Conservation (phyloP, 805 yeast genomes). For the Kluyveromyces lactis region DNA sequence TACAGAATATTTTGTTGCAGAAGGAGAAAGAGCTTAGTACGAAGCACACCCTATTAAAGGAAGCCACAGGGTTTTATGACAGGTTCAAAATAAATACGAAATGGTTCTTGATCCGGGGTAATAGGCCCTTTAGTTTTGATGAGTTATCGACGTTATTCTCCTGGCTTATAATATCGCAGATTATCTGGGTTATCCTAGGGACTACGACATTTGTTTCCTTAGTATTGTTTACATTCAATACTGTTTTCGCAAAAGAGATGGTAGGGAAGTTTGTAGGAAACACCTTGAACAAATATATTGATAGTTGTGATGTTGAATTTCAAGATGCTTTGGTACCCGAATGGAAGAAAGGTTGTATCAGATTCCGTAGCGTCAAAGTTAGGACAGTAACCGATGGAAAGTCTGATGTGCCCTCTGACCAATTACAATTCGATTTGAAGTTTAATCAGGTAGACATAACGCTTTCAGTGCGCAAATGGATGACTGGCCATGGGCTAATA, state of each 20-base stretch:
- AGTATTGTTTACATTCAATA: conserved; percentile 62
- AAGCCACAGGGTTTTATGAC: conserved; percentile 36
- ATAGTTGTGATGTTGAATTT: conserved; percentile 72
- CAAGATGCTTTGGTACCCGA: conserved; percentile 89
- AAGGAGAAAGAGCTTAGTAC: conserved; percentile 19
- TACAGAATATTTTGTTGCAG: conserved; percentile 15
- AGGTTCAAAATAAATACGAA: conserved; percentile 48
- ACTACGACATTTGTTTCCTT: conserved; percentile 89
- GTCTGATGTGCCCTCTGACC: conserved; percentile 14
- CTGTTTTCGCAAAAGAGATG: conserved; percentile 80
- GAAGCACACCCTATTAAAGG: conserved; percentile 33
- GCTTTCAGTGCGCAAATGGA: conserved; percentile 76
- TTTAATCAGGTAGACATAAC: conserved; percentile 76
- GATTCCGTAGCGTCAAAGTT: conserved; percentile 64
- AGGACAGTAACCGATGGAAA: conserved; percentile 40
- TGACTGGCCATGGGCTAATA: conserved; percentile 76
- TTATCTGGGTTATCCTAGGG: conserved; percentile 67
- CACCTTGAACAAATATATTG: conserved; percentile 58
- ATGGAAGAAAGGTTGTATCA: conserved; percentile 80
- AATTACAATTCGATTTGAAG: conserved; percentile 68
- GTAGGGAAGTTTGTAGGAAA: conserved; percentile 79
- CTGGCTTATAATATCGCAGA: conserved; percentile 84
- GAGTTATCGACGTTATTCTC: conserved; percentile 82
- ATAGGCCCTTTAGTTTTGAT: conserved; percentile 81
- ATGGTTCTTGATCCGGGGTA: conserved; percentile 69